These are phyloP conservation scores for Rhododendron kiyosumense DNA, from an alignment of 148 eudicot genomes.

Conservation along the genomic window DNA sequence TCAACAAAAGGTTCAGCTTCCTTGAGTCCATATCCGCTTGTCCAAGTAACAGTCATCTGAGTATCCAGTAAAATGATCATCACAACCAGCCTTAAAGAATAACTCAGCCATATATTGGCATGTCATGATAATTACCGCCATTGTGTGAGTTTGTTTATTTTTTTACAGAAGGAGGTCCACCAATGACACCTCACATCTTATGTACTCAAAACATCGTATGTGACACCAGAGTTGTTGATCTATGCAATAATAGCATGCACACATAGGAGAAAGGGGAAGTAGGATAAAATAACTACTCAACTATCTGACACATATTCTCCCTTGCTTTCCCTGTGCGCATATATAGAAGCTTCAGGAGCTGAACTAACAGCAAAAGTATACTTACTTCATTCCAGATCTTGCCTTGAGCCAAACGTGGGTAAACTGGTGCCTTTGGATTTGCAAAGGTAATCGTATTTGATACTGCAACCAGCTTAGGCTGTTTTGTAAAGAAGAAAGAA, in stretches of 20 bases:
- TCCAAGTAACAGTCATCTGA: conserved; percentile 90
- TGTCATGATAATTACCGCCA: background rate
- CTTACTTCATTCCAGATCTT: conserved; percentile 84
- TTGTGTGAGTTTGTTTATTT: background rate
- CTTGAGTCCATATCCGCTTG: conserved; percentile 66
- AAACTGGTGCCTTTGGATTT: conserved; percentile 84
- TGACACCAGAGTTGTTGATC: background rate
- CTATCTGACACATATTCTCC: background rate
- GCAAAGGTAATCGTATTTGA: conserved; percentile 63
- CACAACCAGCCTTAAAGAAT: background rate
- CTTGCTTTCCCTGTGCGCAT: background rate
- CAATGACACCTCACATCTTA: too few species aligned
- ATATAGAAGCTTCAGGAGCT: background rate
- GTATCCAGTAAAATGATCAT: conserved; percentile 7
- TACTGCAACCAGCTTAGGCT: conserved; percentile 83
- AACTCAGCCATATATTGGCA: background rate
- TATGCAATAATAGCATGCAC: background rate
- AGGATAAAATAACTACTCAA: background rate
- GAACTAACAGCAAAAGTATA: conserved; percentile 1
- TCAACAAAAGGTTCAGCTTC: conserved; percentile 64
- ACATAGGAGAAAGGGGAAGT: background rate
- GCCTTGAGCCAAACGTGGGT: conserved; percentile 89
- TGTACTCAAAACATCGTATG: background rate
- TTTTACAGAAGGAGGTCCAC: background rate
- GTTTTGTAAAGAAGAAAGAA: conserved; percentile 13